Evolutionary conservation across 2,329 filamentous ascomycete species (phyloP), one percentile per base, ranked within the genome.

Genomic region (Stenocarpella maydis): DNA sequence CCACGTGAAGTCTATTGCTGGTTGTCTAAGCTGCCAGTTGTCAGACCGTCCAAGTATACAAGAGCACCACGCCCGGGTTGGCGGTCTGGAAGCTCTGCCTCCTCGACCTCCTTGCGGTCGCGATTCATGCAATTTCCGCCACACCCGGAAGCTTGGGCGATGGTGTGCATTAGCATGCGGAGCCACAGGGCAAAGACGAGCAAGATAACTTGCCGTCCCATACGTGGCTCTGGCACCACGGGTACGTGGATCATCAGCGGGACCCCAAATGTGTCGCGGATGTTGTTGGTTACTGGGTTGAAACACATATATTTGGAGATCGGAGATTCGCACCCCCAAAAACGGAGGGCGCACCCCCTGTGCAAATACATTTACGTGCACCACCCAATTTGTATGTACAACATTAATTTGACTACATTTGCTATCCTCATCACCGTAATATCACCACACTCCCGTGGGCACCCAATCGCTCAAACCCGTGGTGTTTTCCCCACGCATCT

Each of bases 301-400:
- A 60, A 43, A 28, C 39, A n/a, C 54, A 45, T 12, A 45, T 60
- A 28, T 45, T 60, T 31, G 39, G 54, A 34, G n/a, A n/a, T n/a
- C n/a, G n/a, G n/a, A n/a, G n/a, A n/a, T n/a, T n/a, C n/a, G n/a
- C n/a, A n/a, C n/a, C n/a, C n/a, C n/a, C n/a, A n/a, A n/a, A n/a
- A n/a, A n/a, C n/a, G n/a, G n/a, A n/a, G n/a, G n/a, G n/a, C n/a
- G n/a, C n/a, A n/a, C n/a, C n/a, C n/a, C n/a, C n/a, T n/a, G n/a
- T n/a, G n/a, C n/a, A n/a, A n/a, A n/a, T n/a, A n/a, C n/a, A n/a
- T n/a, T n/a, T n/a, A n/a, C n/a, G n/a, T n/a, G n/a, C n/a, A n/a
- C n/a, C n/a, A n/a, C n/a, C n/a, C n/a, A n/a, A n/a, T n/a, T n/a
- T n/a, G n/a, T n/a, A n/a, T n/a, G n/a, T n/a, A n/a, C n/a, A n/a